A percentile compares a stretch with the other conserved stretches of the same genome.
These are phyloP conservation scores for Bruguiera hainesii DNA, from an alignment of 441 rosid genomes.

Conservation along the genomic window DNA sequence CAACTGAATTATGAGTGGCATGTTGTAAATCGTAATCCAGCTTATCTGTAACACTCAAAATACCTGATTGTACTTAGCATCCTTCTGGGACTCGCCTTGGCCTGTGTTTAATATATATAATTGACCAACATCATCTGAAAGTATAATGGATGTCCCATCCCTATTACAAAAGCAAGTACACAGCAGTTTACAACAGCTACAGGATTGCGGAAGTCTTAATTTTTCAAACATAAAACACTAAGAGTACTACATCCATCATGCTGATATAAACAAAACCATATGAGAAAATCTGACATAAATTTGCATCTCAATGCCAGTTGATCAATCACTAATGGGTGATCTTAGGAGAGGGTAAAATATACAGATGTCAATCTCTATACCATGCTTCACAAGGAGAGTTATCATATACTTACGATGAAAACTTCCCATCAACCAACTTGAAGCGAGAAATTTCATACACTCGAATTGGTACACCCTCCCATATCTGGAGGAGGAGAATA, in stretches of 20 bases:
- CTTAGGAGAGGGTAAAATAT: no score
- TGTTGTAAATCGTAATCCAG: no score
- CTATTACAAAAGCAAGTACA: conserved; percentile 33
- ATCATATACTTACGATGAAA: conserved; percentile 87
- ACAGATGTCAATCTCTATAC: no score
- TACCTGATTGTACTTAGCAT: conserved; percentile 99
- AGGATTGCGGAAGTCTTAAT: neutral
- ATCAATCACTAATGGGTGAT: neutral
- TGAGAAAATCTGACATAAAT: neutral
- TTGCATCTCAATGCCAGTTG: neutral
- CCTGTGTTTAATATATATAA: conserved; percentile 87
- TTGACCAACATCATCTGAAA: conserved; percentile 99
- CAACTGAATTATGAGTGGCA: no score
- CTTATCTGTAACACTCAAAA: neutral
- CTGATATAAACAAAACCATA: neutral
- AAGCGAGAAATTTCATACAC: conserved; percentile 83
- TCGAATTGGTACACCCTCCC: conserved; percentile 95
- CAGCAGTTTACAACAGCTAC: conserved; percentile 8
- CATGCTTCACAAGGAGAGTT: neutral
- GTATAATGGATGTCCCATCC: conserved; percentile 98
- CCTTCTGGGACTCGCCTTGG: conserved; percentile 97
- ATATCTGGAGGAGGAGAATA: conserved; percentile 58
- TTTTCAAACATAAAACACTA: neutral
- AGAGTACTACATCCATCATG: neutral
- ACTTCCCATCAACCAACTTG: conserved; percentile 98